These are phyloP conservation scores for Pichia membranifaciens DNA, from an alignment of 805 yeast species.

Conservation along the genomic window DNA sequence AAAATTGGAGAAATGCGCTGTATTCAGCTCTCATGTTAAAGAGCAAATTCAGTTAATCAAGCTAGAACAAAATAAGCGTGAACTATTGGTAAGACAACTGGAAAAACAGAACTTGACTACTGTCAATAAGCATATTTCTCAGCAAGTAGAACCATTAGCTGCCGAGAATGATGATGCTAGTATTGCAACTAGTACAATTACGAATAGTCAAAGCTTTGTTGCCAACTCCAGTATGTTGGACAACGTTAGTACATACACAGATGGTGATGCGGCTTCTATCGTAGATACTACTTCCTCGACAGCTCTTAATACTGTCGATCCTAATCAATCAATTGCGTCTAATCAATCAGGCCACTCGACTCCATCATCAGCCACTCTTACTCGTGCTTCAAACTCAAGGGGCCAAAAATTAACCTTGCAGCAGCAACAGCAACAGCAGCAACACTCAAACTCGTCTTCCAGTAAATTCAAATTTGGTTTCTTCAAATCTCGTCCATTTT, in stretches of 20 bases:
- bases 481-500: conserved; percentile 49
- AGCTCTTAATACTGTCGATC: conserved; percentile 7
- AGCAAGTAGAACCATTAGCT: not conserved
- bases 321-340: not conserved
- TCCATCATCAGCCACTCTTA: not conserved
- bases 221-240: conserved; percentile 1
- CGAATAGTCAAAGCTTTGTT: not conserved
- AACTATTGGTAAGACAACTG: conserved; percentile 25
- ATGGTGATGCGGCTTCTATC: not conserved
- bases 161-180: not conserved
- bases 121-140: not conserved
- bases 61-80: conserved; percentile 38
- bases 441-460: conserved; percentile 5
- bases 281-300: conserved; percentile 2
- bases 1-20: conserved; percentile 24
- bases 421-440: not conserved
- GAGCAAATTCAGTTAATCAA: conserved; percentile 47
- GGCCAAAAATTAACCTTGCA: not conserved
- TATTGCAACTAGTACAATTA: not conserved
- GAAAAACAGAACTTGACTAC: conserved; percentile 12
- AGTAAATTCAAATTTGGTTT: conserved; percentile 27
- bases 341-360: not conserved
- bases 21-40: conserved; percentile 42
- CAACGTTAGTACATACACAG: conserved; percentile 3
- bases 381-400: not conserved